phyloP scores from a whole-genome alignment of 495 filamentous ascomycete species.

The Immersiella caudata region DNA sequence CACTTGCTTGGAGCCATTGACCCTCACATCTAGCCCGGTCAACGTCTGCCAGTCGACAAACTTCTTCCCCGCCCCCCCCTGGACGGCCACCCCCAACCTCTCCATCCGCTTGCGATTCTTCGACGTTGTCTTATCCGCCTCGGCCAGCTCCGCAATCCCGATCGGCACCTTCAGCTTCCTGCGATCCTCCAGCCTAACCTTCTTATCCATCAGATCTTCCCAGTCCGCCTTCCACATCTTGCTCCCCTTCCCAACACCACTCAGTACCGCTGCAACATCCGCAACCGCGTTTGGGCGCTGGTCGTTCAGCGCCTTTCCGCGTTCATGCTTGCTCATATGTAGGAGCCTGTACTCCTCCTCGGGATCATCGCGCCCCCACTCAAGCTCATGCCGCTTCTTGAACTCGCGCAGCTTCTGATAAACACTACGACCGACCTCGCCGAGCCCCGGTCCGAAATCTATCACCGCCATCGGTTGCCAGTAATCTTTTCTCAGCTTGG shows the following conservation, averaged over 20 bases:
- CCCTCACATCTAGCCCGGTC: background rate
- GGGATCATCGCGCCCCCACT: constrained; percentile 51
- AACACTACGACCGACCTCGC: constrained; percentile 67
- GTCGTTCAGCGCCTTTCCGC: constrained; percentile 72
- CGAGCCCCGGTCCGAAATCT: constrained; percentile 58
- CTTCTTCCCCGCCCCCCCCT: constrained; percentile 30
- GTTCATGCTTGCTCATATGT: constrained; percentile 52
- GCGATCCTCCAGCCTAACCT: background rate
- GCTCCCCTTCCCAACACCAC: constrained; percentile 51
- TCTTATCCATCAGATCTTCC: constrained; percentile 28
- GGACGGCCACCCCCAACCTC: constrained; percentile 11
- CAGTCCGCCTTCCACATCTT: constrained; percentile 46
- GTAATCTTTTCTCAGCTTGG: constrained; percentile 81
- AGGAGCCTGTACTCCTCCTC: constrained; percentile 44
- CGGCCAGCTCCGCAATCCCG: background rate
- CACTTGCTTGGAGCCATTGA: too few species aligned
- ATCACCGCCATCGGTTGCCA: constrained; percentile 84
- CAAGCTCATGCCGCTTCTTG: constrained; percentile 66
- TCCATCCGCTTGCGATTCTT: background rate
- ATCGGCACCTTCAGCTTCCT: background rate
- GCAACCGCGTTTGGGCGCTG: constrained; percentile 88
- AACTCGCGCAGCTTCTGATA: constrained; percentile 85
- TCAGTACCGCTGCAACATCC: constrained; percentile 79
- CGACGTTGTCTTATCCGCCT: background rate
- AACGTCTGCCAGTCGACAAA: constrained; percentile 13